Percentiles rank a stretch among this genome's conserved stretches.
These are phyloP conservation scores for Kurtzmaniella quercitrusa DNA, from an alignment of 1,139 yeast genomes.

Conservation along the genomic window DNA sequence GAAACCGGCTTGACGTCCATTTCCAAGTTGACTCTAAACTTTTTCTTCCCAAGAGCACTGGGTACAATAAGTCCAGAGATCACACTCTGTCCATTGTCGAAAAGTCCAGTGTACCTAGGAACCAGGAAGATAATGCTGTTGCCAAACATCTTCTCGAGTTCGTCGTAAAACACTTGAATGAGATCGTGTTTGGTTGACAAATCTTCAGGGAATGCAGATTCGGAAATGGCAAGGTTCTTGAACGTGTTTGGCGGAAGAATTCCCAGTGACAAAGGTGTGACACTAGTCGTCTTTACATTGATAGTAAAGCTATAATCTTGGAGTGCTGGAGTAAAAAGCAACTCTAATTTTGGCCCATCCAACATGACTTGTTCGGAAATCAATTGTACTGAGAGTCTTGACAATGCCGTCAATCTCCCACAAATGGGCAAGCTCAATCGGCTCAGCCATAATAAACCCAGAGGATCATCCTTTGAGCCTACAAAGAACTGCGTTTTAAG, in stretches of 20 bases:
- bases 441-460: conserved; percentile 82
- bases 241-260: conserved; percentile 50
- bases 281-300: conserved; percentile 45
- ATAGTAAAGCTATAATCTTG: conserved; percentile 81
- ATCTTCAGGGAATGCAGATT: conserved; percentile 43
- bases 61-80: conserved; percentile 84
- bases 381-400: conserved; percentile 67
- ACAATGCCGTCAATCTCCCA: conserved; percentile 79
- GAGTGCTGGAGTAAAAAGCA: conserved; percentile 74
- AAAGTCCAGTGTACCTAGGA: conserved; percentile 47
- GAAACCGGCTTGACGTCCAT: conserved; percentile 66
- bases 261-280: conserved; percentile 46
- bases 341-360: conserved; percentile 42
- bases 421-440: conserved; percentile 73
- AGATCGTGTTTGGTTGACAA: conserved; percentile 50
- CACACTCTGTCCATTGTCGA: conserved; percentile 49
- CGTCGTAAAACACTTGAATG: conserved; percentile 47
- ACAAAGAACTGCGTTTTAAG: conserved; percentile 75
- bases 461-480: conserved; percentile 74
- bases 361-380: conserved; percentile 41
- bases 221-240: conserved; percentile 53
- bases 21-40: conserved; percentile 77
- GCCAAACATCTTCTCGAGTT: conserved; percentile 52
- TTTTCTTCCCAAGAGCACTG: conserved; percentile 46
- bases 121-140: conserved; percentile 59